Conservation (phyloP, 257 asterid genomes). For the Verbascum thapsus region DNA sequence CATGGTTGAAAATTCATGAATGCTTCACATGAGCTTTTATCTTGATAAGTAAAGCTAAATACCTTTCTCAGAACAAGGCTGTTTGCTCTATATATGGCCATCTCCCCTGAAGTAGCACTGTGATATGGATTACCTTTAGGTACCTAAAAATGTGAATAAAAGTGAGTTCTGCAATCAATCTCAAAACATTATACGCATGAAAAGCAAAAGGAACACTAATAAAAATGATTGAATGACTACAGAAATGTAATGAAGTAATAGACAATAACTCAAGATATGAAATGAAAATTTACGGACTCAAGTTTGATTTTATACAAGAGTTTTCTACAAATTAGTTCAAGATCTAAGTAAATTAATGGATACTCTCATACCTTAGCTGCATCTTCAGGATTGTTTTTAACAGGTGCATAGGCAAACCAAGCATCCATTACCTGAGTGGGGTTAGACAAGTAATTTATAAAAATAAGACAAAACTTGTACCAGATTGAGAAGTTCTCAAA, state of each 20-base stretch:
- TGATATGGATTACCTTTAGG: constrained; percentile 98
- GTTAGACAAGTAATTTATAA: constrained; percentile 14
- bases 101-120: constrained; percentile 99
- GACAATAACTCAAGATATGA: too few relatives aligned
- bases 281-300: constrained; percentile 14
- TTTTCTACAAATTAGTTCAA: not conserved
- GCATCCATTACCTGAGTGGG: constrained; percentile 77
- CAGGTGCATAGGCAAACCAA: constrained; percentile 99
- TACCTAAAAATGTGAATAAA: constrained; percentile 47
- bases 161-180: constrained; percentile 32
- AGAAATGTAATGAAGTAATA: too few relatives aligned
- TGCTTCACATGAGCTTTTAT: constrained; percentile 5
- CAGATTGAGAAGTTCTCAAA: constrained; percentile 12
- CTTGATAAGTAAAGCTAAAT: constrained; percentile 24
- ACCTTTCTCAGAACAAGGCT: constrained; percentile 90
- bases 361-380: constrained; percentile 88
- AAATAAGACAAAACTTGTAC: constrained; percentile 14
- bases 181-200: constrained; percentile 29
- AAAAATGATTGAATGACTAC: too few relatives aligned
- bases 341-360: constrained; percentile 12
- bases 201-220: constrained; percentile 2
- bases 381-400: constrained; percentile 98
- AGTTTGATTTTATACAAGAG: not conserved
- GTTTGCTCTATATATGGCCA: constrained; percentile 89
- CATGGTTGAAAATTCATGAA: constrained; percentile 6